Conservation (phyloP, 2,329 filamentous ascomycete species). For the Lecanicillium sp. region DNA sequence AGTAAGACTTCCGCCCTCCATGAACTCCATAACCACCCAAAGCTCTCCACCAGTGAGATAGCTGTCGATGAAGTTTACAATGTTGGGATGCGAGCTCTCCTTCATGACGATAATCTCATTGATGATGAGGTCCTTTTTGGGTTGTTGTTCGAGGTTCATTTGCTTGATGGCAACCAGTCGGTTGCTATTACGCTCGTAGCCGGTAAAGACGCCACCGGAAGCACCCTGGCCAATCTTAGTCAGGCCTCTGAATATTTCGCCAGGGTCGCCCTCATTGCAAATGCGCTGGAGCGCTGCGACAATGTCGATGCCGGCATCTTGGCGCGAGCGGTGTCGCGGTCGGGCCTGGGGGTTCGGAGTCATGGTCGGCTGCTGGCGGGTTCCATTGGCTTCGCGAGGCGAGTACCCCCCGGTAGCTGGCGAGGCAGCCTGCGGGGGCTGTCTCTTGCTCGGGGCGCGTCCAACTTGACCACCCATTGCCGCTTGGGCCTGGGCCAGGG, state of each 20-base stretch:
- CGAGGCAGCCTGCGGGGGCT: slow-evolving; percentile 31
- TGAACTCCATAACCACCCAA: slow-evolving; percentile 99
- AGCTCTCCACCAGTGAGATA: slow-evolving; percentile 84
- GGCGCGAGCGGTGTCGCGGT: slow-evolving; percentile 70
- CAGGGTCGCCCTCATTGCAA: slow-evolving; percentile 84
- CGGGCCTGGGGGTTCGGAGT: slow-evolving; percentile 45
- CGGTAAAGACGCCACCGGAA: slow-evolving; percentile 91
- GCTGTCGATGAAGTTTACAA: slow-evolving; percentile 99
- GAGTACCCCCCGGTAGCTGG: slow-evolving; percentile 9
- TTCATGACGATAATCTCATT: slow-evolving; percentile 99
- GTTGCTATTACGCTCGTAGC: slow-evolving; percentile 77
- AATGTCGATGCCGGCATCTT: slow-evolving; percentile 77
- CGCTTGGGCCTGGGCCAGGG: slow-evolving; percentile 73
- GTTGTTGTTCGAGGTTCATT: slow-evolving; percentile 98
- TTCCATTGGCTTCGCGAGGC: slow-evolving; percentile 11
- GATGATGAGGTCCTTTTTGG: slow-evolving; percentile 98
- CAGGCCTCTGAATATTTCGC: slow-evolving; percentile 77
- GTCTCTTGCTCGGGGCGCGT: slow-evolving; percentile 68
- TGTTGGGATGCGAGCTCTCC: slow-evolving; percentile 95
- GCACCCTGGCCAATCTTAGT: slow-evolving; percentile 97
- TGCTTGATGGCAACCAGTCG: slow-evolving; percentile 96
- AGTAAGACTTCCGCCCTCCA: slow-evolving; percentile 96
- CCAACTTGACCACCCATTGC: slow-evolving; percentile 66
- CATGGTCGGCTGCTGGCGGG: slow-evolving; percentile 23
- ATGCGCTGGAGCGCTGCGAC: slow-evolving; percentile 79